Percentiles rank a stretch among this genome's conserved stretches.
Conservation (phyloP, 192 early-diverging fungal species). For the Podila epigama region DNA sequence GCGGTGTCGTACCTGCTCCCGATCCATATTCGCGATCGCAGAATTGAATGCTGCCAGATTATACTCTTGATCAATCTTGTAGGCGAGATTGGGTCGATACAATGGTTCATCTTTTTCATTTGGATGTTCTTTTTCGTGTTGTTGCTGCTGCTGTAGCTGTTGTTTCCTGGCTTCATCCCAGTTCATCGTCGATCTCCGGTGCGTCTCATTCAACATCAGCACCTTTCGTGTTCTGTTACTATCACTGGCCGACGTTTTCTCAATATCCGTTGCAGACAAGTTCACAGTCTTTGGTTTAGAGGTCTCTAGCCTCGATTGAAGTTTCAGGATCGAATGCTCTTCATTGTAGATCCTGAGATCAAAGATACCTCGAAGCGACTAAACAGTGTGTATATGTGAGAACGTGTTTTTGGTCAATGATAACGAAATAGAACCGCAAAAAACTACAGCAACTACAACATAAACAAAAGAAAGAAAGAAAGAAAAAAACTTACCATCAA, state of each 20-base stretch:
- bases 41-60: constrained; percentile 47
- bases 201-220: constrained; percentile 40
- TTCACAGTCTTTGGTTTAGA: constrained; percentile 31
- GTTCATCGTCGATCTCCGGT: constrained; percentile 9
- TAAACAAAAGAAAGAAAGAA: neutral
- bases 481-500: constrained; percentile 56
- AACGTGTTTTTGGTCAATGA: neutral
- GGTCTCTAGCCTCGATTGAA: constrained; percentile 41
- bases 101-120: neutral
- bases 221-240: neutral
- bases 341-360: constrained; percentile 58
- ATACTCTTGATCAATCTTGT: constrained; percentile 33
- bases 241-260: constrained; percentile 4
- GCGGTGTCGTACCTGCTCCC: constrained; percentile 16
- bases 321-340: constrained; percentile 49
- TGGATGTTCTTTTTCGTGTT: neutral
- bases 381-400: neutral
- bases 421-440: too few species aligned
- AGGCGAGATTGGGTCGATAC: constrained; percentile 2
- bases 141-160: neutral
- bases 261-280: constrained; percentile 33
- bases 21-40: constrained; percentile 43
- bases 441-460: too few species aligned
- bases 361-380: constrained; percentile 62
- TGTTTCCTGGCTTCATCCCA: constrained; percentile 4